Conservation (phyloP, 192 early-diverging fungal genomes). For the Backusella circina region DNA sequence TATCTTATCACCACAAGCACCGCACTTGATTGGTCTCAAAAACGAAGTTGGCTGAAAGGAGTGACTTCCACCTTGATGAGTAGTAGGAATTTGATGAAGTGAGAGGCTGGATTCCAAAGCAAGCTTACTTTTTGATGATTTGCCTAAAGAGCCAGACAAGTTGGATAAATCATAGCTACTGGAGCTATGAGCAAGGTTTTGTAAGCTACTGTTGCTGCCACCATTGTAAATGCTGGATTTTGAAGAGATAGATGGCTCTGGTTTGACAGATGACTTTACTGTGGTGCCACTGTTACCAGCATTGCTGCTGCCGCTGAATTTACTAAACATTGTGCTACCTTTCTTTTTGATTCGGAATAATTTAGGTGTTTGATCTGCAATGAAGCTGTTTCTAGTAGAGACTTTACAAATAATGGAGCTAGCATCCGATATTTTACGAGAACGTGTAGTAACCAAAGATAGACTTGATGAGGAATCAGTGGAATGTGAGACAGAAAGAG, state of each 20-base stretch:
- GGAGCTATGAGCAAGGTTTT: not conserved
- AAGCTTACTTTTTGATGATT: not conserved
- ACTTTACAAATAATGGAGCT: not conserved
- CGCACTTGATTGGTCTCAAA: conserved; percentile 44
- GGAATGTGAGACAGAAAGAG: not conserved
- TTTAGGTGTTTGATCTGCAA: conserved; percentile 36
- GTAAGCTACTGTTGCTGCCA: not conserved
- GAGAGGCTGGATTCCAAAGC: not conserved
- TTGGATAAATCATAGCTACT: not conserved
- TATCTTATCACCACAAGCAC: conserved; percentile 54
- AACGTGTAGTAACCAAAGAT: not conserved
- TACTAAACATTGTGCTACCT: conserved; percentile 34
- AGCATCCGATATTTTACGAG: not conserved
- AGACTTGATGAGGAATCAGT: conserved; percentile 9
- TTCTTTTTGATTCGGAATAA: conserved; percentile 57
- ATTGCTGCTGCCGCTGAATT: conserved; percentile 14
- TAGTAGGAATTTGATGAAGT: not conserved
- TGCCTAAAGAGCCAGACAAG: not conserved
- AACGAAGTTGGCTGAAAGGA: conserved; percentile 40
- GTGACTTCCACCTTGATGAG: conserved; percentile 26
- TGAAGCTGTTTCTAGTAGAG: not conserved
- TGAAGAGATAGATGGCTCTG: not conserved
- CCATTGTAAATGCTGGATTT: not conserved
- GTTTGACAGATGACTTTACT: not conserved
- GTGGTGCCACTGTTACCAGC: not conserved